These are phyloP conservation scores for Volutella citrinella DNA, from an alignment of 2,329 filamentous ascomycete species.

Conservation along the genomic window DNA sequence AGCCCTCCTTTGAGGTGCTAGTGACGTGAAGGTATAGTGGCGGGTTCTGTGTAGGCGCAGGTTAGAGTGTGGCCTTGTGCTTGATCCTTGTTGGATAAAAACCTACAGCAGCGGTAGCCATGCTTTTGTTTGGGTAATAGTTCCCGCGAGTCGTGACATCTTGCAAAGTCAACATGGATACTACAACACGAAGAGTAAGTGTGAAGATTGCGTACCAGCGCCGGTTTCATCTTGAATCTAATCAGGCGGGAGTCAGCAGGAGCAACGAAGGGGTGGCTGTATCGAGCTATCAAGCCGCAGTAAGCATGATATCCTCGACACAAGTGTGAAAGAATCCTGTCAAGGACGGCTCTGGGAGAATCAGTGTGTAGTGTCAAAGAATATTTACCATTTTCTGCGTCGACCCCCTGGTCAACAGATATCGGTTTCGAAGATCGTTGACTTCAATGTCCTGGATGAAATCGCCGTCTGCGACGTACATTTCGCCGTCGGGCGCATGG, in stretches of 20 bases:
- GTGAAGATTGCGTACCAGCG: constrained; percentile 79
- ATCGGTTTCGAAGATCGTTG: constrained; percentile 95
- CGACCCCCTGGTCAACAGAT: constrained; percentile 92
- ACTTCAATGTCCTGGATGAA: constrained; percentile 99
- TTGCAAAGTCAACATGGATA: constrained; percentile 60
- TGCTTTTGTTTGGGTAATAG: constrained; percentile 96
- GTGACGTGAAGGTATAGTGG: constrained; percentile 95
- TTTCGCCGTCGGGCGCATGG: constrained; percentile 73
- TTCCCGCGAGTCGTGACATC: constrained; percentile 98
- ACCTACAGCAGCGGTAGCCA: constrained; percentile 89
- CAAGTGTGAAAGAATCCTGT: constrained; percentile 36
- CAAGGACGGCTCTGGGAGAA: constrained; percentile 32
- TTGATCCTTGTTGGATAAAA: not conserved
- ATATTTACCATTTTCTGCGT: constrained; percentile 99
- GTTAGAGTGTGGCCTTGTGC: no score
- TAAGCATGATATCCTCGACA: constrained; percentile 68
- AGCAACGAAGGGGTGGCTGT: constrained; percentile 69
- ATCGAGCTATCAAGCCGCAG: constrained; percentile 63
- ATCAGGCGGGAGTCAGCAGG: constrained; percentile 93
- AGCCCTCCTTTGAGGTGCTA: constrained; percentile 85
- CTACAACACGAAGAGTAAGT: constrained; percentile 38
- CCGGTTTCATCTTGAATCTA: constrained; percentile 99
- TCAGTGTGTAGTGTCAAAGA: constrained; percentile 41
- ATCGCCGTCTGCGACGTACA: constrained; percentile 94
- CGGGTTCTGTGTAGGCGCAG: constrained; percentile 66